A percentile compares a stretch with the other conserved stretches of the same genome.
phyloP scores from a whole-genome alignment of 2,329 filamentous ascomycete species.

The Aspergillus neotritici region DNA sequence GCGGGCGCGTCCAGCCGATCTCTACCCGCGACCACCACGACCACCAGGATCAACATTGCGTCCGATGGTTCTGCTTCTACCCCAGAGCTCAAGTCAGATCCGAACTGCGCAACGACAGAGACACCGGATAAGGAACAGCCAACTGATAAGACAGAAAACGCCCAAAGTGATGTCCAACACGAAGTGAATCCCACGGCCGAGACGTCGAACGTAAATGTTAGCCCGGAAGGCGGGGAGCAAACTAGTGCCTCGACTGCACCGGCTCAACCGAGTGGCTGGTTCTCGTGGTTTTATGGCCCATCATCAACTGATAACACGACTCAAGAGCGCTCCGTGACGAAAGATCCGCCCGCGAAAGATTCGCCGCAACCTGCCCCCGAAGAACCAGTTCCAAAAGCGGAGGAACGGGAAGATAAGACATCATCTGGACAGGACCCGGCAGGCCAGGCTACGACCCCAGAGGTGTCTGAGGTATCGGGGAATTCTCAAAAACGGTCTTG shows the following conservation, averaged over 20 bases:
- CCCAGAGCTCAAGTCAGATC: slow-evolving; percentile 16
- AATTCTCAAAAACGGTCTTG: slow-evolving; percentile 37
- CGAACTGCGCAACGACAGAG: slow-evolving; percentile 8
- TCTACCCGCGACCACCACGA: slow-evolving; percentile 41
- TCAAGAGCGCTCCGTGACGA: too few species aligned
- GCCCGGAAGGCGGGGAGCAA: slow-evolving; percentile 4
- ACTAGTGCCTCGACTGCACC: slow-evolving; percentile 7
- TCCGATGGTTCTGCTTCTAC: slow-evolving; percentile 36
- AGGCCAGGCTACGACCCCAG: slow-evolving; percentile 9
- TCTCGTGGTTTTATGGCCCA: slow-evolving; percentile 35
- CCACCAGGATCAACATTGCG: slow-evolving; percentile 42
- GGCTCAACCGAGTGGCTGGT: slow-evolving; percentile 28
- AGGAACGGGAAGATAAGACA: slow-evolving; percentile 1
- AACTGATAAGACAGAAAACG: slow-evolving; percentile 7
- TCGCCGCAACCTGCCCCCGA: slow-evolving; percentile 7
- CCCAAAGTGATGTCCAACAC: slow-evolving; percentile 14
- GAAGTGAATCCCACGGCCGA: slow-evolving; percentile 13
- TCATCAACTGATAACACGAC: slow-evolving; percentile 9
- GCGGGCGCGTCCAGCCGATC: slow-evolving; percentile 39
- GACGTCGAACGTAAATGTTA: slow-evolving; percentile 10
- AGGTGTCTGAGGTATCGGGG: slow-evolving; percentile 11
- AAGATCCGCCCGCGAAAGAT: slow-evolving; percentile 13
- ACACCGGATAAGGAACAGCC: slow-evolving; percentile 16
- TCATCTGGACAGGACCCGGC: slow-evolving; percentile 5
- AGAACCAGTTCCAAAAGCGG: slow-evolving; percentile 11